Evolutionary conservation across 176 grass and related monocot species (phyloP).

Genomic region (Carex myosuroides): DNA sequence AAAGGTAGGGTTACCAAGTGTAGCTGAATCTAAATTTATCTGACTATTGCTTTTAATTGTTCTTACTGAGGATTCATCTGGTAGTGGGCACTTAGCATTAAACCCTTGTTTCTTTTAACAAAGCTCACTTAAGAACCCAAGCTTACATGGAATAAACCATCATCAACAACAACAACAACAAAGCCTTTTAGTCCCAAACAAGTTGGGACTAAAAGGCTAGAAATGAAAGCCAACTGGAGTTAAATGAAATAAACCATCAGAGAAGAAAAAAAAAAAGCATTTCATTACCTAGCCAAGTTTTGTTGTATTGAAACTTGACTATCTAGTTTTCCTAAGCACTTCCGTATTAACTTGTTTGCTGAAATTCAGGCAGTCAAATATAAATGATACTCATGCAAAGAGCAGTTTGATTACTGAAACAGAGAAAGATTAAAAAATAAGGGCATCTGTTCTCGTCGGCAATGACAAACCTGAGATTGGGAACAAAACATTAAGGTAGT

Average conservation of each 20-base stretch:
- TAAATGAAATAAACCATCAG: slow-evolving; percentile 19
- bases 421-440: slow-evolving; percentile 32
- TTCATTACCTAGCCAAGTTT: neutral
- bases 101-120: neutral
- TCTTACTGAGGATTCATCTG: neutral
- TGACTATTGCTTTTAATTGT: neutral
- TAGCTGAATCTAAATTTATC: neutral
- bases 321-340: neutral
- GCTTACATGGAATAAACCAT: slow-evolving; percentile 22
- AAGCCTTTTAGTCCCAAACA: too few relatives aligned
- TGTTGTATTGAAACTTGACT: neutral
- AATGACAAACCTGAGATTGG: slow-evolving; percentile 14
- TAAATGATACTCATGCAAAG: slow-evolving; percentile 33
- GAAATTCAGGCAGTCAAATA: slow-evolving; percentile 35
- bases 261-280: neutral
- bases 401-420: slow-evolving; percentile 27
- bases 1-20: slow-evolving; percentile 30
- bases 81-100: neutral
- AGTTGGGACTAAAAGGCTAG: too few relatives aligned
- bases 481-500: slow-evolving; percentile 31
- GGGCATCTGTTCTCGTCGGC: slow-evolving; percentile 12
- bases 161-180: neutral
- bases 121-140: neutral
- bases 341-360: neutral
- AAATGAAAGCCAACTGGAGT: too few relatives aligned